Percentiles rank a stretch among this genome's conserved stretches.
Evolutionary conservation across 768 basidiomycete genomes (phyloP).

Genomic region (Xanthoconium stramineum): DNA sequence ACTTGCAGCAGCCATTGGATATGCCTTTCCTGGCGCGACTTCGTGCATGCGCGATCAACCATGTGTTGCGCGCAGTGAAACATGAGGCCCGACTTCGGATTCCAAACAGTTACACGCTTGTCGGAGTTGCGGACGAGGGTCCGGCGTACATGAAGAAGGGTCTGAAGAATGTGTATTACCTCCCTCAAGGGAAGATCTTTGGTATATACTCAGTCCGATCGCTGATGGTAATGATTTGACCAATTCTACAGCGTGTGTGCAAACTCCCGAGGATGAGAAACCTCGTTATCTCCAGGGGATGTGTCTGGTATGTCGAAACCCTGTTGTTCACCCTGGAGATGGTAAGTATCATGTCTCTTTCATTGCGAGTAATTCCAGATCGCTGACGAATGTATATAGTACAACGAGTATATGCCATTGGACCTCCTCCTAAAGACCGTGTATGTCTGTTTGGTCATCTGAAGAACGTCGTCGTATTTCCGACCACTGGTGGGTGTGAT

Average conservation of each 20-base stretch:
- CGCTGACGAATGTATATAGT: constrained; percentile 37
- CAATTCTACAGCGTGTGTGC: constrained; percentile 40
- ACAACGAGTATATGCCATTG: constrained; percentile 69
- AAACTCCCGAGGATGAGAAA: constrained; percentile 44
- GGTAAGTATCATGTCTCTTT: constrained; percentile 35
- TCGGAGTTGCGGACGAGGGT: constrained; percentile 84
- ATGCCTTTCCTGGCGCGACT: constrained; percentile 56
- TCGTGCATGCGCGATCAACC: constrained; percentile 59
- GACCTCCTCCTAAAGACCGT: constrained; percentile 54
- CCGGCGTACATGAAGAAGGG: constrained; percentile 54
- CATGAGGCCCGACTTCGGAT: constrained; percentile 72
- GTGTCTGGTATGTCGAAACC: constrained; percentile 66
- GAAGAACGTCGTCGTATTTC: constrained; percentile 70
- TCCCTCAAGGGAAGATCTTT: constrained; percentile 61
- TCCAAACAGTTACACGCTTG: constrained; percentile 62
- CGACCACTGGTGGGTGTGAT: constrained; percentile 49
- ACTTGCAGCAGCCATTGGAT: constrained; percentile 38
- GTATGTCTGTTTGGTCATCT: constrained; percentile 46
- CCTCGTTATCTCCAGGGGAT: constrained; percentile 25
- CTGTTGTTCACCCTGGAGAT: constrained; percentile 74
- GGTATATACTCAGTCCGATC: constrained; percentile 39
- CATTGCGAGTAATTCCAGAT: too few species aligned
- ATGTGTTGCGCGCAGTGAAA: constrained; percentile 71
- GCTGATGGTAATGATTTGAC: not conserved
- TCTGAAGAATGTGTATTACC: constrained; percentile 47